These are phyloP conservation scores for Babesia gibsoni DNA, from an alignment of 169 alveolate species.

Conservation along the genomic window DNA sequence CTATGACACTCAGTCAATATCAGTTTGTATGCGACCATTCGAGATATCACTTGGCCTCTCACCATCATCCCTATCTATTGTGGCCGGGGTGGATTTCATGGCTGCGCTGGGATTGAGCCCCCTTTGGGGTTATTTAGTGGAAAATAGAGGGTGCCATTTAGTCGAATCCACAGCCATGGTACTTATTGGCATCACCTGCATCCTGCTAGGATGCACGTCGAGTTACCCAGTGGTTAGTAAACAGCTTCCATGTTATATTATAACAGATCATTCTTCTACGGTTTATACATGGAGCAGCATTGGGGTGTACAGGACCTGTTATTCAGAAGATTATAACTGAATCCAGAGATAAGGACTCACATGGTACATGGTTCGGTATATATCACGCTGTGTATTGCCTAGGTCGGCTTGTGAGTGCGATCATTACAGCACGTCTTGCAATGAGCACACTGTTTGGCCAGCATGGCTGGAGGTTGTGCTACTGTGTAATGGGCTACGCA, in stretches of 20 bases:
- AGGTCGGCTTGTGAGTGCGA: conserved; percentile 33
- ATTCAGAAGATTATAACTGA: conserved; percentile 18
- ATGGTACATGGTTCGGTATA: conserved; percentile 9
- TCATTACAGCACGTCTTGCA: conserved; percentile 13
- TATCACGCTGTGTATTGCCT: conserved; percentile 19
- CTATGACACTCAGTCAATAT: neutral
- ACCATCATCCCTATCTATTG: conserved; percentile 77
- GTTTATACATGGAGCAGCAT: conserved; percentile 34
- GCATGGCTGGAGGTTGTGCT: conserved; percentile 49
- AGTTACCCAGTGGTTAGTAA: conserved; percentile 19
- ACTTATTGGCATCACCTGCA: conserved; percentile 84
- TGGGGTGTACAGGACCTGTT: conserved; percentile 33
- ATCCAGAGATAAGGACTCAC: neutral
- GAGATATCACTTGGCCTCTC: conserved; percentile 81
- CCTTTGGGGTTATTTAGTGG: conserved; percentile 87
- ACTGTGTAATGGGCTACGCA: conserved; percentile 15
- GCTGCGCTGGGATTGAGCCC: conserved; percentile 81
- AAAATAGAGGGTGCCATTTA: conserved; percentile 78
- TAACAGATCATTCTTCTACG: conserved; percentile 36
- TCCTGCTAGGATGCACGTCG: conserved; percentile 63
- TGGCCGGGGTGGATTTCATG: conserved; percentile 82
- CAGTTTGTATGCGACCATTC: conserved; percentile 77
- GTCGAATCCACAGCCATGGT: conserved; percentile 80
- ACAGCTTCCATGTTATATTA: neutral
- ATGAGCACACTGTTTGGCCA: neutral